These are phyloP conservation scores for Amanita phalloides DNA, from an alignment of 768 basidiomycete species.

Conservation along the genomic window DNA sequence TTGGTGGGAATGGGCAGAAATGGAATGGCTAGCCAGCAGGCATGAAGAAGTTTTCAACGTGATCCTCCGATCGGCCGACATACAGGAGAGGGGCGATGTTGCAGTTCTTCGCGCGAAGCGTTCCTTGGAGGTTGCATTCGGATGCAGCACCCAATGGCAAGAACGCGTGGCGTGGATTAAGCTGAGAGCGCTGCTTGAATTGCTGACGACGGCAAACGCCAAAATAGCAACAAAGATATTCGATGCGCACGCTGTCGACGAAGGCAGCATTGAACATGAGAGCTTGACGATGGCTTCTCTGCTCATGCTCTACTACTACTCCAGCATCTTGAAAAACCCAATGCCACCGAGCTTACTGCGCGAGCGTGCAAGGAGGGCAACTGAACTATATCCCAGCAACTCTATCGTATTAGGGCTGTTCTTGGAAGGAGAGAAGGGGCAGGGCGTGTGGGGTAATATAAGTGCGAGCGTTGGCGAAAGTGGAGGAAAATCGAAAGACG, in stretches of 20 bases:
- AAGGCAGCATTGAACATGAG: slow-evolving; percentile 30
- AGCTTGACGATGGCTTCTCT: slow-evolving; percentile 46
- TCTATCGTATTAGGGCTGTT: slow-evolving; percentile 65
- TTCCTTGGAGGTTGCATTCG: slow-evolving; percentile 38
- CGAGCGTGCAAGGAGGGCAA: slow-evolving; percentile 40
- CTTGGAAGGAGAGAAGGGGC: slow-evolving; percentile 66
- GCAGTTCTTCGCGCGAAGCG: slow-evolving; percentile 55
- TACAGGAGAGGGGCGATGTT: slow-evolving; percentile 42
- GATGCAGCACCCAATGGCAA: slow-evolving; percentile 31
- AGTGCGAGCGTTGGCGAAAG: slow-evolving; percentile 44
- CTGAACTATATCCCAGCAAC: slow-evolving; percentile 56
- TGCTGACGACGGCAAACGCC: slow-evolving; percentile 37
- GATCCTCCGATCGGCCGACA: slow-evolving; percentile 40
- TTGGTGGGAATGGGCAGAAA: slow-evolving; percentile 82
- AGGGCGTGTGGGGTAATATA: slow-evolving; percentile 71
- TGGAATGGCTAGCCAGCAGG: slow-evolving; percentile 63
- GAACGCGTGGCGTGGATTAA: slow-evolving; percentile 58
- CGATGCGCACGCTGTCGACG: slow-evolving; percentile 20
- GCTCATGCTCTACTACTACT: slow-evolving; percentile 51
- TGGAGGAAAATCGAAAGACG: slow-evolving; percentile 36
- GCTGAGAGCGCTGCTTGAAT: slow-evolving; percentile 52
- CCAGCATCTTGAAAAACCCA: slow-evolving; percentile 41
- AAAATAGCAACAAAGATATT: slow-evolving; percentile 30
- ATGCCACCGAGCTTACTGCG: slow-evolving; percentile 49
- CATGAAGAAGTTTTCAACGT: slow-evolving; percentile 40